phyloP scores from a whole-genome alignment of 2,329 filamentous ascomycete species.

The Talaromyces sp. region DNA sequence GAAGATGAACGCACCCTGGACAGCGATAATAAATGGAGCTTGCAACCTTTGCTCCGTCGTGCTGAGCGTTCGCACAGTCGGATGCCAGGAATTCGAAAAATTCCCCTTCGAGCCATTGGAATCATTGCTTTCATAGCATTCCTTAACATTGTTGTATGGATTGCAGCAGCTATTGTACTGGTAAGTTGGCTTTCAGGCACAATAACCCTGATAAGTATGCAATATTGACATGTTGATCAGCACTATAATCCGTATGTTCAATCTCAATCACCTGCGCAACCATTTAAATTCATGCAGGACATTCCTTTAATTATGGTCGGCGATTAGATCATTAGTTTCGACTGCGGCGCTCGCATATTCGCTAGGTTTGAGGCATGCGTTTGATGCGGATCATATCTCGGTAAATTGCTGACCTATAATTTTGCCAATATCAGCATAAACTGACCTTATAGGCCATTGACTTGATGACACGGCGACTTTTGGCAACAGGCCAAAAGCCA shows the following conservation, averaged over 20 bases:
- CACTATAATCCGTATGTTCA: conserved; percentile 41
- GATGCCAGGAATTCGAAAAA: conserved; percentile 57
- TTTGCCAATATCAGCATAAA: not conserved
- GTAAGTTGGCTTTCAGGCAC: conserved; percentile 37
- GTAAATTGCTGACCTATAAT: conserved; percentile 32
- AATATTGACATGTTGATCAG: conserved; percentile 26
- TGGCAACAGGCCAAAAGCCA: conserved; percentile 81
- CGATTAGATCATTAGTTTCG: conserved; percentile 66
- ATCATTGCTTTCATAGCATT: conserved; percentile 58
- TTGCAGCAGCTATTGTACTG: conserved; percentile 59
- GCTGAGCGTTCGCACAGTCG: conserved; percentile 53
- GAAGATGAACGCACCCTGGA: conserved; percentile 11
- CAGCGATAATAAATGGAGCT: conserved; percentile 30
- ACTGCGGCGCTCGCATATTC: conserved; percentile 85
- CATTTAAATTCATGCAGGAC: too few relatives aligned
- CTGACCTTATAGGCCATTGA: conserved; percentile 73
- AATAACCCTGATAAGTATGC: not conserved
- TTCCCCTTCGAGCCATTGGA: conserved; percentile 60
- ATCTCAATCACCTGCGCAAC: too few relatives aligned
- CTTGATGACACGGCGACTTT: conserved; percentile 85
- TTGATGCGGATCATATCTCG: conserved; percentile 92
- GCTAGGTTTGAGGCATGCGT: conserved; percentile 87
- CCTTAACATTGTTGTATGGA: conserved; percentile 62
- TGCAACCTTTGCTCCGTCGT: conserved; percentile 36
- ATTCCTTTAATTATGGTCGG: not conserved